Evolutionary conservation across 352 stramenopile species (phyloP), one percentile per base, ranked within the genome.

Genomic region (Phytopythium litorale): DNA sequence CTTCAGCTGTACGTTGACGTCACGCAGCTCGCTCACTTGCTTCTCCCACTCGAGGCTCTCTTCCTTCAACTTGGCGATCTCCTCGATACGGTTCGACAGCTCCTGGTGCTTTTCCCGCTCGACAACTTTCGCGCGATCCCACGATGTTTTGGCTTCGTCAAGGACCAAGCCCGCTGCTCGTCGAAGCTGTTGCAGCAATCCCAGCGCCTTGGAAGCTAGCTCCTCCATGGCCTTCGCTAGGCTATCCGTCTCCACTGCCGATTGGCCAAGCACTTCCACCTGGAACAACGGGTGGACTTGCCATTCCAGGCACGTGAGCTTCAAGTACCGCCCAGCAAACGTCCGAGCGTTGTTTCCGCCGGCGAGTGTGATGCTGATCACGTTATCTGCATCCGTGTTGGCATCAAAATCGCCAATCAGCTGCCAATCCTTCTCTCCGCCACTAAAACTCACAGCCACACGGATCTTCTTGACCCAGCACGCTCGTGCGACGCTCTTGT

Each of bases 101-200:
- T 92, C 81, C 52, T 88, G 81, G 53, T 92, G 81, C 57, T 92
- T 95, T 58, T 91, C 84, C 35, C 79, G 78, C 43, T 95, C 82
- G 4, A 69, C 78, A 50, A 83, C 73, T 57, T 92, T 95, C 0
- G 82, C 82, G 38, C 79, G 82, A 19, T 92, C 80, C 75, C 83
- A 92, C n/a, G 76, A 75, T 19, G 75, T 55, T n/a, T 80, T 78
- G 23, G 86, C 82, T 54, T 92, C 82, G 25, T 92, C 81, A 7
- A 88, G 51, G 0, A 93, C 71, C n/a, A 91, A 43, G 15, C 65
- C 63, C 0, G 74, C 73, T 3, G 81, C 79, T n/a, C 62, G 66
- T 2, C 78, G 75, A 25, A 95, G 59, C 21, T 90, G 72, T 19
- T 80, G 65, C 6, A 95, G 60, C 15, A 92, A 57, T 6, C 54